Conservation (phyloP, 2,329 filamentous ascomycete genomes). For the Penicillium verrucosum region DNA sequence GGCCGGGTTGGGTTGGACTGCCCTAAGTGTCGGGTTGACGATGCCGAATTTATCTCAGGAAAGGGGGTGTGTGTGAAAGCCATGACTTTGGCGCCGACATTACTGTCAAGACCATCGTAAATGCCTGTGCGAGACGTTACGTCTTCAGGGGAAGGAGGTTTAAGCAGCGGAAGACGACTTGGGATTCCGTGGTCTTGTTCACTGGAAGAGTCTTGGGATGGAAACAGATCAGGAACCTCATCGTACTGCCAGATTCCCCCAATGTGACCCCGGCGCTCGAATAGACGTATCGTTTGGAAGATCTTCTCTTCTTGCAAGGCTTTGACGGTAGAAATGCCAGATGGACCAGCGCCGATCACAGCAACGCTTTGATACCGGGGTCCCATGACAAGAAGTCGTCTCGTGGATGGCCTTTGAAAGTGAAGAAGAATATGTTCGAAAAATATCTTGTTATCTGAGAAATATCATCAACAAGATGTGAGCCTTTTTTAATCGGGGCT, state of each 20-base stretch:
- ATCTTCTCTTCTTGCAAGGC: constrained; percentile 32
- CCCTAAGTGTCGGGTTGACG: constrained; percentile 19
- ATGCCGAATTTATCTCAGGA: constrained; percentile 23
- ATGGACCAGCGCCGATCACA: constrained; percentile 29
- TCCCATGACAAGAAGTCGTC: neutral
- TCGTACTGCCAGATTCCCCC: constrained; percentile 35
- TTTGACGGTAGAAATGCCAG: constrained; percentile 28
- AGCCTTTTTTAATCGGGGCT: neutral
- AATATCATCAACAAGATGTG: neutral
- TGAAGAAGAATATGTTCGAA: too few species aligned
- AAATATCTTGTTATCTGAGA: neutral
- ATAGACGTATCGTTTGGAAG: constrained; percentile 33
- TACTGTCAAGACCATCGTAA: constrained; percentile 27
- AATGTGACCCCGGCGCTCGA: constrained; percentile 30
- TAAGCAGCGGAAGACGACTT: constrained; percentile 17
- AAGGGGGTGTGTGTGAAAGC: constrained; percentile 29
- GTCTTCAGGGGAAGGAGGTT: constrained; percentile 17
- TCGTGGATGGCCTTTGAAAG: neutral
- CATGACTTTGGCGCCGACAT: constrained; percentile 29
- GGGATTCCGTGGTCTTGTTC: constrained; percentile 11
- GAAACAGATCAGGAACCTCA: constrained; percentile 26
- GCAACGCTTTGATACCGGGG: constrained; percentile 12
- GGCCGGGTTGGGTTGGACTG: constrained; percentile 24
- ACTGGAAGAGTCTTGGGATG: neutral
- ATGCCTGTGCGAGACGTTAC: constrained; percentile 25